Percentiles rank a stretch among this genome's conserved stretches.
phyloP scores from a whole-genome alignment of 2,329 filamentous ascomycete species.

The Trichothecium roseum region DNA sequence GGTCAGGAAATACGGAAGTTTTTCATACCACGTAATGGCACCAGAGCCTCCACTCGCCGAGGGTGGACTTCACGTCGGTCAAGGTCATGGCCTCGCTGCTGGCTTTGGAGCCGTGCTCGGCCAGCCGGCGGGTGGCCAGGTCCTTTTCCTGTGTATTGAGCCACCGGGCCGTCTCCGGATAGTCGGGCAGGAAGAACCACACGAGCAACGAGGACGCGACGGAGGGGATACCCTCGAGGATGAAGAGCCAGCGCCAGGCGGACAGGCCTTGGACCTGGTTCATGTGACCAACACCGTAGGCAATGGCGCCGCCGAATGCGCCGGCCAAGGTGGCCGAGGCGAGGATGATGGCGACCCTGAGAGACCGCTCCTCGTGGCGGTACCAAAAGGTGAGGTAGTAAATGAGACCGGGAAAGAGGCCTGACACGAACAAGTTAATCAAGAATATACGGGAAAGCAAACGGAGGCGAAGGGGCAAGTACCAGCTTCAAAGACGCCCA shows the following conservation, averaged over 20 bases:
- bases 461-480: conserved; percentile 48
- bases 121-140: conserved; percentile 29
- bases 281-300: conserved; percentile 60
- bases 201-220: conserved; percentile 47
- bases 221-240: conserved; percentile 52
- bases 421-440: conserved; percentile 6
- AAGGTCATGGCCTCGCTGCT: conserved; percentile 50
- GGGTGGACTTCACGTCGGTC: conserved; percentile 55
- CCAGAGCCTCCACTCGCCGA: conserved; percentile 55
- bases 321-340: conserved; percentile 56
- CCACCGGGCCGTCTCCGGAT: conserved; percentile 53
- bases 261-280: conserved; percentile 46
- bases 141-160: conserved; percentile 46
- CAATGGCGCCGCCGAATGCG: conserved; percentile 60
- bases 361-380: conserved; percentile 54
- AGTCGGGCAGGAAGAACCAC: conserved; percentile 59
- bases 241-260: conserved; percentile 56
- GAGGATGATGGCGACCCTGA: conserved; percentile 56
- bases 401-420: conserved; percentile 30
- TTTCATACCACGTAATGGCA: conserved; percentile 43
- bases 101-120: conserved; percentile 33
- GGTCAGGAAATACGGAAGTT: too few relatives aligned
- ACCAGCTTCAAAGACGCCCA: conserved; percentile 62
- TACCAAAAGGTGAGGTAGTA: conserved; percentile 67
- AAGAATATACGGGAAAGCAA: conserved; percentile 19